Conservation (phyloP, 805 yeast species). For the Kazachstania kunashirensis region DNA sequence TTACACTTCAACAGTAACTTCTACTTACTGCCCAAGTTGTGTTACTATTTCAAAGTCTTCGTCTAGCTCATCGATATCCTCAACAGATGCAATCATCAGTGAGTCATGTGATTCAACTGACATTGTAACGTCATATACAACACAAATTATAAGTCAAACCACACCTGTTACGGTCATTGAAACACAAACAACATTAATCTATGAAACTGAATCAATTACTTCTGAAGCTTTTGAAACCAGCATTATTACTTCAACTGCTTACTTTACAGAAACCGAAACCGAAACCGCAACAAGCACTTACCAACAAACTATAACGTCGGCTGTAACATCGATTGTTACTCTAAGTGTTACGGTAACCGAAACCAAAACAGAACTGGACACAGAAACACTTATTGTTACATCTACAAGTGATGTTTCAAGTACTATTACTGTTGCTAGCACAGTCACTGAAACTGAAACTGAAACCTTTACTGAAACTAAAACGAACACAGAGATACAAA, state of each 20-base stretch:
- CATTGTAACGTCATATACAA: neutral
- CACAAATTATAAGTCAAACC: neutral
- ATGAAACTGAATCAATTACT: neutral
- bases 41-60: too few relatives aligned
- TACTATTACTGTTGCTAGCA: too few relatives aligned
- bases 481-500: neutral
- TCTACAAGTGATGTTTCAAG: too few relatives aligned
- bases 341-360: neutral
- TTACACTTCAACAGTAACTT: too few relatives aligned
- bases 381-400: neutral
- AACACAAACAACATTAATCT: neutral
- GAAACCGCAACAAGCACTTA: neutral
- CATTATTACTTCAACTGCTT: neutral
- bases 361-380: neutral
- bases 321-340: neutral
- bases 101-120: too few relatives aligned
- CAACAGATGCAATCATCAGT: too few relatives aligned
- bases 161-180: neutral
- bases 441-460: neutral
- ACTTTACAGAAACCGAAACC: neutral
- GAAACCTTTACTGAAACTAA: neutral
- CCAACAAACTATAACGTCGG: neutral
- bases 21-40: too few relatives aligned
- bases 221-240: neutral
- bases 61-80: too few relatives aligned